Base-by-base conservation (phyloP, 2,329 filamentous ascomycete genomes). In the Ploettnerulaceae sp. region DNA sequence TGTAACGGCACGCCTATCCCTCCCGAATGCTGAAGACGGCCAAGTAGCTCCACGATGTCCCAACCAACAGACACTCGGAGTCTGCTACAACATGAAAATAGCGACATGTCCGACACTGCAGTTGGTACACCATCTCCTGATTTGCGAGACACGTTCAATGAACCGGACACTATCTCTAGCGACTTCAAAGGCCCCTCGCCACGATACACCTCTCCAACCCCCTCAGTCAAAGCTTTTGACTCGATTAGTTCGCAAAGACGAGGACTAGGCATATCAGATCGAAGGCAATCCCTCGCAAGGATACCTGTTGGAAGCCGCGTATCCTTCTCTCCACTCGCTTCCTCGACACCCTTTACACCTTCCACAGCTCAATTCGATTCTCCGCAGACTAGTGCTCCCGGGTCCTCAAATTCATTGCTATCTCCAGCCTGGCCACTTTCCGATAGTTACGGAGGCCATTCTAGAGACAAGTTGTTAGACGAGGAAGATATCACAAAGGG, bases 401-500 rank as follows among this genome's bases (percentile, higher is more conserved):
- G 31, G 15, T 48, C 46, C 17, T 15, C 40, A 15, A 48, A 48
- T 20, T 43, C 49, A 45, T 28, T 53, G n/a, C 21, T 53, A 14
- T 51, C 51, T 14, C 51, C 51, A 14, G 43, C 32, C 9, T 48
- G 51, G 48, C 31, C 44, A 20, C 26, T 14, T 5, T 28, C 34
- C 46, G 28, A 36, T 25, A 26, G 39, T 29, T 25, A 31, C 24
- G 8, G 28, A 25, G 39, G 33, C 14, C 21, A 24, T 22, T 25
- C 17, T 7, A 29, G 34, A 26, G 38, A 42, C 7, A 38, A 37
- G n/a, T 35, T 36, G 18, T 29, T 38, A n/a, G 25, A 44, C 3
- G 47, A 48, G 29, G 26, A 33, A 34, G 49, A 50, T 28, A 44
- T 48, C 5, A 39, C 41, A 4, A 44, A 15, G 20, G 50, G 47